Evolutionary conservation across 2,329 filamentous ascomycete species (phyloP).

Genomic region (Neopestalotiopsis sp.): DNA sequence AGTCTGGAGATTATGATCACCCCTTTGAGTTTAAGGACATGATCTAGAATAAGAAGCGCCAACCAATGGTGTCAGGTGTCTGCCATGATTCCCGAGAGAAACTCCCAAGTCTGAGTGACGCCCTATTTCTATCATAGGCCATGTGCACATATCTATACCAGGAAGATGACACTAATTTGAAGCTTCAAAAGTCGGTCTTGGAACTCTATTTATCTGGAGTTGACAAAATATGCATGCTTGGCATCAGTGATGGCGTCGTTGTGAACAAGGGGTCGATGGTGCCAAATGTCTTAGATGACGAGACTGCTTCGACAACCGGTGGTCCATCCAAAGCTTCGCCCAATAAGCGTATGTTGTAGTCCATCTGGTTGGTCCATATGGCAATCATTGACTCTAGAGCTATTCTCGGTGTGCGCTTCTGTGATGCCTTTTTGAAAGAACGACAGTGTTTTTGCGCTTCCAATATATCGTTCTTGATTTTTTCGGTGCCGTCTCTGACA

Average conservation of each 20-base stretch:
- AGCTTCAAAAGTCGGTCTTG: background rate
- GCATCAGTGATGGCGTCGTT: background rate
- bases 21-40: too few relatives aligned
- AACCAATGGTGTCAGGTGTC: too few relatives aligned
- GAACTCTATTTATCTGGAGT: background rate
- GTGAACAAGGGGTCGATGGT: conserved; percentile 1
- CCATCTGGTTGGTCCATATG: background rate
- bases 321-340: background rate
- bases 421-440: background rate
- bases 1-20: too few relatives aligned
- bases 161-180: too few relatives aligned
- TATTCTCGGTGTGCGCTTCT: too few relatives aligned
- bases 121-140: too few relatives aligned
- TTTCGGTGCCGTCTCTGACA: conserved; percentile 4
- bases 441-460: background rate
- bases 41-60: too few relatives aligned
- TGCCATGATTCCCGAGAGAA: too few relatives aligned
- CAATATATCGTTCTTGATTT: background rate
- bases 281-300: conserved; percentile 1
- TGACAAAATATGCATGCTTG: background rate
- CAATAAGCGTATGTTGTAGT: background rate
- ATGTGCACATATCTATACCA: too few relatives aligned
- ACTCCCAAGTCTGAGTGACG: too few relatives aligned
- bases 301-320: background rate
- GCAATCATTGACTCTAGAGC: background rate